Evolutionary conservation across 306 rosid species (phyloP).

Genomic region (Fragaria nilgerrensis): DNA sequence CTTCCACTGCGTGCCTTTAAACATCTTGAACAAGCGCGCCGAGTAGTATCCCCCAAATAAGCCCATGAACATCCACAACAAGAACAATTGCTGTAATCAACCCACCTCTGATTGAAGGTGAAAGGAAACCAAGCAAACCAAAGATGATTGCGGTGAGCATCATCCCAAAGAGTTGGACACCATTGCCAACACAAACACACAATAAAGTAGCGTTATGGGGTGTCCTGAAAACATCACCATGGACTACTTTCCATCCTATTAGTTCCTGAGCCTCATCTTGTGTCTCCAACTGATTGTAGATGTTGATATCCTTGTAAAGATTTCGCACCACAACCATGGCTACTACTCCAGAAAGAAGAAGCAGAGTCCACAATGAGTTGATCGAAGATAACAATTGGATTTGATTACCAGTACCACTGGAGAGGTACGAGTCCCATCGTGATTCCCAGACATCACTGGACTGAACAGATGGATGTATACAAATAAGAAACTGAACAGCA

Average conservation of each 20-base stretch:
- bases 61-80: constrained; percentile 97
- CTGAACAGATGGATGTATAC: constrained; percentile 31
- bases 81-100: constrained; percentile 95
- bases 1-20: constrained; percentile 96
- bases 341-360: constrained; percentile 97
- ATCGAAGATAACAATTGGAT: constrained; percentile 94
- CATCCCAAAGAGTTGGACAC: constrained; percentile 90
- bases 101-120: constrained; percentile 95
- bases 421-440: constrained; percentile 97
- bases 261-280: constrained; percentile 68
- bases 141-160: constrained; percentile 80
- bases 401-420: constrained; percentile 68
- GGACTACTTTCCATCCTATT: constrained; percentile 98
- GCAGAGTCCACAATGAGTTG: constrained; percentile 90
- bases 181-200: constrained; percentile 87
- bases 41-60: constrained; percentile 92
- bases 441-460: constrained; percentile 97
- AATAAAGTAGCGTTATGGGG: constrained; percentile 78
- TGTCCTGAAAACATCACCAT: constrained; percentile 89
- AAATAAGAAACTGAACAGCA: background rate
- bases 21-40: constrained; percentile 92
- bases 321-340: constrained; percentile 99
- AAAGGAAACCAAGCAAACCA: constrained; percentile 87
- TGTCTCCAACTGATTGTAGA: constrained; percentile 90
- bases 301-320: constrained; percentile 89